These are phyloP conservation scores for Sarocladium kiliense DNA, from an alignment of 2,329 filamentous ascomycete species.

Conservation along the genomic window DNA sequence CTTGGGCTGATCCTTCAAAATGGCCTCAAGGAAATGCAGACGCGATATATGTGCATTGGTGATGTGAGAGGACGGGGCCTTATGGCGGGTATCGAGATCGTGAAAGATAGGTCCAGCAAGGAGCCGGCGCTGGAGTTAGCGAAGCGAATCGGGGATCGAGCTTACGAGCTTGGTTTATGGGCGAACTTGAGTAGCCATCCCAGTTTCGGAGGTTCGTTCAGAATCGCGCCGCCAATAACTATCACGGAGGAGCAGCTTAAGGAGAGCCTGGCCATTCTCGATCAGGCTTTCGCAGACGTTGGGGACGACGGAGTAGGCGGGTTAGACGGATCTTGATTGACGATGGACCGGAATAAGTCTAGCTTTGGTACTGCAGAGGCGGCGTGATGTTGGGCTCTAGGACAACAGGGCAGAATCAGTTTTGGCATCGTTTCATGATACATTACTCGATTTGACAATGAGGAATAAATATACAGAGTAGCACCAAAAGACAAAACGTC, in stretches of 20 bases:
- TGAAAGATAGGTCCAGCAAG: slow-evolving; percentile 43
- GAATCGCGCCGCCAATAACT: slow-evolving; percentile 57
- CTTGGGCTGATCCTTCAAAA: slow-evolving; percentile 41
- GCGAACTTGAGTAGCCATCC: slow-evolving; percentile 50
- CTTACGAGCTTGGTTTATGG: slow-evolving; percentile 48
- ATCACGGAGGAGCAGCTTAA: slow-evolving; percentile 45
- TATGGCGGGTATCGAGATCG: slow-evolving; percentile 54
- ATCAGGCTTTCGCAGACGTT: slow-evolving; percentile 42
- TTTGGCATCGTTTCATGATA: no score
- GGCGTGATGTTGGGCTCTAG: no score
- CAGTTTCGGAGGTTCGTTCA: slow-evolving; percentile 51
- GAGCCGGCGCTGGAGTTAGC: slow-evolving; percentile 41
- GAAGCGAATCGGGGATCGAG: slow-evolving; percentile 37
- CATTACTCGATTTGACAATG: no score
- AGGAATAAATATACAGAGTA: no score
- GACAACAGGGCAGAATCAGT: no score
- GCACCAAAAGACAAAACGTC: not conserved
- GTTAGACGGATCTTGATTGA: no score
- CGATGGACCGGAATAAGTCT: no score
- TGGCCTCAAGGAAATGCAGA: slow-evolving; percentile 39
- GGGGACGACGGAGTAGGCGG: no score
- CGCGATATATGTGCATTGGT: slow-evolving; percentile 55
- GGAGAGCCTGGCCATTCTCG: slow-evolving; percentile 48
- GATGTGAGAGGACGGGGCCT: slow-evolving; percentile 56
- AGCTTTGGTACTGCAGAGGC: no score